Conservation (phyloP, 2,329 filamentous ascomycete species). For the Alternaria sp. region DNA sequence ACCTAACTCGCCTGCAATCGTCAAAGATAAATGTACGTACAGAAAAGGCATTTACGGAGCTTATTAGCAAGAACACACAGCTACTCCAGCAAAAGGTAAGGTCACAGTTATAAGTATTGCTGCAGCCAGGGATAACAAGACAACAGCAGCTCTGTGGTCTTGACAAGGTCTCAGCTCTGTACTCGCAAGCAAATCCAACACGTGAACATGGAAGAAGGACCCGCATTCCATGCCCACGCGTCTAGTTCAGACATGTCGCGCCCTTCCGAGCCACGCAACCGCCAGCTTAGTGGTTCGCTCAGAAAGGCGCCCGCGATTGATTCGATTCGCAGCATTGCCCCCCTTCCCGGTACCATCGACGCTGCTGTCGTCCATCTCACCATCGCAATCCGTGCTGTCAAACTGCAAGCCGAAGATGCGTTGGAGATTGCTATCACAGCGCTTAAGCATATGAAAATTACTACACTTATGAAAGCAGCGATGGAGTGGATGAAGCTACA, state of each 20-base stretch:
- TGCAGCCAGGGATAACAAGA: neutral
- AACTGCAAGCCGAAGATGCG: neutral
- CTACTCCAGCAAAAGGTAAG: neutral
- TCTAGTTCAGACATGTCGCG: neutral
- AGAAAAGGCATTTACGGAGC: neutral
- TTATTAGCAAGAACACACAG: neutral
- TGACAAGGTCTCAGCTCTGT: neutral
- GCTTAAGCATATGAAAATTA: neutral
- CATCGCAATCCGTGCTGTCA: neutral
- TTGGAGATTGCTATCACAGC: neutral
- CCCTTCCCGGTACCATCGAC: constrained; percentile 1
- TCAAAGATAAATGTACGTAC: neutral
- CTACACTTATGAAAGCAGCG: neutral
- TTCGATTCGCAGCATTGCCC: neutral
- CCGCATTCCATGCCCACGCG: neutral
- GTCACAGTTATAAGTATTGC: neutral
- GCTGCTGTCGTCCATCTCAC: constrained; percentile 1
- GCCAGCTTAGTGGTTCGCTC: neutral
- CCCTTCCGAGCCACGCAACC: neutral
- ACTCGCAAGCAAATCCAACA: neutral
- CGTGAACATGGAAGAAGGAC: neutral
- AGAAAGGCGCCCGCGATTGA: neutral
- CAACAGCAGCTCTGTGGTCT: neutral
- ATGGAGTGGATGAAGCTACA: constrained; percentile 14
- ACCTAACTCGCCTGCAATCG: neutral